phyloP scores from a whole-genome alignment of 176 grass and related monocot genomes.

The Musa acuminata region DNA sequence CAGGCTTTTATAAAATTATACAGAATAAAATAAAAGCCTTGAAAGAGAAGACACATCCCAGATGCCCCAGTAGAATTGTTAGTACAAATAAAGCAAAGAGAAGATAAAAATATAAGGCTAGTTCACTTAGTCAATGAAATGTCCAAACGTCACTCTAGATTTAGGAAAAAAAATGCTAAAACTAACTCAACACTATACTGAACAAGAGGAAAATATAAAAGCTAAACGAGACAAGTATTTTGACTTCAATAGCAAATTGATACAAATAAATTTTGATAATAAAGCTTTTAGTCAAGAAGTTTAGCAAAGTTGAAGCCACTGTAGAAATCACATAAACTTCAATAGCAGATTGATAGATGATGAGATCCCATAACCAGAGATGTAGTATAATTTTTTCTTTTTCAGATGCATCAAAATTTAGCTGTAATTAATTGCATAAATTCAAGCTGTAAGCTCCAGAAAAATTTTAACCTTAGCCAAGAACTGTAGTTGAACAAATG shows the following conservation, averaged over 20 bases:
- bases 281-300: not conserved
- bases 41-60: not conserved
- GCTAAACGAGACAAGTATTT: not conserved
- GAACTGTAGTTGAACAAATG: no score
- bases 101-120: not conserved
- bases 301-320: not conserved
- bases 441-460: no score
- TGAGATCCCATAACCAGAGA: not conserved
- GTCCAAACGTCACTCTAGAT: not conserved
- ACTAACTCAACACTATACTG: no score
- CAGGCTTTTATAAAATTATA: not conserved
- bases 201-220: not conserved
- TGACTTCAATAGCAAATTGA: not conserved
- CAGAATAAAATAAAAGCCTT: not conserved
- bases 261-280: not conserved
- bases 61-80: no score
- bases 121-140: not conserved
- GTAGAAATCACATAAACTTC: not conserved
- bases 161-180: not conserved
- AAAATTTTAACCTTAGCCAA: no score
- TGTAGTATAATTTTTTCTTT: no score
- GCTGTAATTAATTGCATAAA: no score
- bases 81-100: not conserved
- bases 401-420: no score
- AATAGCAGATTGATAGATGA: not conserved